phyloP scores from a whole-genome alignment of 2,329 filamentous ascomycete genomes.

The Penicillium sp. region DNA sequence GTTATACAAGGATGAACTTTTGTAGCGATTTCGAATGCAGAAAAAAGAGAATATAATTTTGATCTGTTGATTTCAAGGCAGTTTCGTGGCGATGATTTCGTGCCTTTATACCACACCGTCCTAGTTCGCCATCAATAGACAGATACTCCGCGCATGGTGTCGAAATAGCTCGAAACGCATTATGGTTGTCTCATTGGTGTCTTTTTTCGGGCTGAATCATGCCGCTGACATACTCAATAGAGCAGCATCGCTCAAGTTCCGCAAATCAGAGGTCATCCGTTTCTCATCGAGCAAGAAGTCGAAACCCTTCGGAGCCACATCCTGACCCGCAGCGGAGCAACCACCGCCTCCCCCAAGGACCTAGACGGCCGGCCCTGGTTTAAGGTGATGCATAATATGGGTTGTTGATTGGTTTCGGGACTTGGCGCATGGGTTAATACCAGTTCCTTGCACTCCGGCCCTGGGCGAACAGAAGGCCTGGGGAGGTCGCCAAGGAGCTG shows the following conservation, averaged over 20 bases:
- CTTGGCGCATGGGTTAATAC: not conserved
- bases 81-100: not conserved
- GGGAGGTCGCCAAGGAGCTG: conserved; percentile 12
- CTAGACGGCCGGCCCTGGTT: conserved; percentile 1
- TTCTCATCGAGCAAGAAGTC: conserved; percentile 19
- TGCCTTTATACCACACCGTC: not conserved
- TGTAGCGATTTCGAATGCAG: not conserved
- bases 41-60: not conserved
- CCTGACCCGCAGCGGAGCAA: conserved; percentile 18
- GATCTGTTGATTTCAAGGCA: not conserved
- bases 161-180: too few species aligned
- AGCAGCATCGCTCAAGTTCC: conserved; percentile 5
- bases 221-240: conserved; percentile 4
- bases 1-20: not conserved
- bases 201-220: not conserved
- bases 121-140: not conserved
- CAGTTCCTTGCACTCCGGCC: not conserved
- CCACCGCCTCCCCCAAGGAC: not conserved
- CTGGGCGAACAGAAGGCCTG: not conserved
- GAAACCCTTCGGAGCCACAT: not conserved
- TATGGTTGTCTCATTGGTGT: not conserved
- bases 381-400: conserved; percentile 5
- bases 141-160: not conserved
- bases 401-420: conserved; percentile 13
- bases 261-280: conserved; percentile 20